A percentile compares a stretch with the other conserved stretches of the same genome.
Conservation (phyloP, 345 rosid genomes). For the Acer campestre region DNA sequence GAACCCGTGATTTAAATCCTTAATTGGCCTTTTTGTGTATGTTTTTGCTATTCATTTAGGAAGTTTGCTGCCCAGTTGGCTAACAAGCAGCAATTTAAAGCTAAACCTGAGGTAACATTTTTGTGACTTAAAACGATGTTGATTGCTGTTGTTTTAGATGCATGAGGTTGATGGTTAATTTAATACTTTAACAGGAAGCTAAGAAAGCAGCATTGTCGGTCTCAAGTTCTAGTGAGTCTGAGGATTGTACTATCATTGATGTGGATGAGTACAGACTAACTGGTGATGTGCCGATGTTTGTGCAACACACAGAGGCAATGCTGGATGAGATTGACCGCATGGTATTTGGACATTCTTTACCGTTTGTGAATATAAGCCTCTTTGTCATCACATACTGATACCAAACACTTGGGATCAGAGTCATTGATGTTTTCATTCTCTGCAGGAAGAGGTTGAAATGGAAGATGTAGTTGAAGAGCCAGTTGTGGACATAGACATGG, state of each 20-base stretch:
- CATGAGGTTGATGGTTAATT: neutral
- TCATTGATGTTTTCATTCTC: neutral
- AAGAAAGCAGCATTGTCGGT: constrained; percentile 38
- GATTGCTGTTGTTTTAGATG: neutral
- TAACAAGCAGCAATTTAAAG: constrained; percentile 51
- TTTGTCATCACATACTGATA: neutral
- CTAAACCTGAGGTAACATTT: constrained; percentile 41
- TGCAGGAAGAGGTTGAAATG: constrained; percentile 88
- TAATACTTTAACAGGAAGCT: constrained; percentile 36
- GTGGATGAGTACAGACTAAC: constrained; percentile 33
- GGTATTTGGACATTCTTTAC: constrained; percentile 44
- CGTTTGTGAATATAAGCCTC: neutral
- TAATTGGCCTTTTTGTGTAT: neutral
- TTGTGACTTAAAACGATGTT: no score
- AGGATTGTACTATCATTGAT: constrained; percentile 50
- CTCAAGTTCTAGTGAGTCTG: constrained; percentile 31
- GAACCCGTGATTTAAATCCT: neutral
- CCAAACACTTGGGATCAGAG: neutral
- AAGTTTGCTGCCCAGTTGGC: constrained; percentile 81
- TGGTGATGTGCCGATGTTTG: constrained; percentile 76
- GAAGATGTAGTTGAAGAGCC: constrained; percentile 65
- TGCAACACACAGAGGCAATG: constrained; percentile 90
- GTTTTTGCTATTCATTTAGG: constrained; percentile 42
- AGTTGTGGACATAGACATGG: constrained; percentile 65
- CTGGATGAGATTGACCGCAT: constrained; percentile 82